Conservation (phyloP, 139 green algal genomes). For the Penium margaritaceum region DNA sequence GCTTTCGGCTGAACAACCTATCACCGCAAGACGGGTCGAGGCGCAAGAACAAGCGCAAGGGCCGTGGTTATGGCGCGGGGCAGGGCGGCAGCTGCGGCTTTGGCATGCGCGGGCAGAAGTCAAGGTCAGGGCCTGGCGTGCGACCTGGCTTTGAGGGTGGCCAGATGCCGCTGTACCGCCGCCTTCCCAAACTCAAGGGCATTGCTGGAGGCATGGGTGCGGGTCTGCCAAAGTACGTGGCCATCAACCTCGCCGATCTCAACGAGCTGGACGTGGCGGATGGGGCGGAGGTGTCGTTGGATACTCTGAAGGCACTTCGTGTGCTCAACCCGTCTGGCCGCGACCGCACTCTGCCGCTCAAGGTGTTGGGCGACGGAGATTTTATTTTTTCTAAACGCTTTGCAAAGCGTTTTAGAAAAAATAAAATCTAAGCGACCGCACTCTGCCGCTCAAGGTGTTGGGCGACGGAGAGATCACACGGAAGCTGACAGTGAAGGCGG, state of each 20-base stretch:
- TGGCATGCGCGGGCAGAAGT: slow-evolving; percentile 94
- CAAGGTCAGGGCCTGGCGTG: slow-evolving; percentile 68
- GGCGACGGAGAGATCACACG: too few relatives aligned
- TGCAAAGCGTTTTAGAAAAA: too few relatives aligned
- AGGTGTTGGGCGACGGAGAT: too few relatives aligned
- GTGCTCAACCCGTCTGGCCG: slow-evolving; percentile 71
- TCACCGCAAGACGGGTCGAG: slow-evolving; percentile 70
- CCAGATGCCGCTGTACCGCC: slow-evolving; percentile 90
- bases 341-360: slow-evolving; percentile 76
- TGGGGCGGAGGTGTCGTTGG: slow-evolving; percentile 72
- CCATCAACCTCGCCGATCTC: slow-evolving; percentile 82
- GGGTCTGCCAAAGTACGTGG: slow-evolving; percentile 75
- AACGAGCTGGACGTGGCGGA: slow-evolving; percentile 61
- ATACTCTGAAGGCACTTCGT: slow-evolving; percentile 68
- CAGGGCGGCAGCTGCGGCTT: slow-evolving; percentile 90
- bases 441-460: too few relatives aligned
- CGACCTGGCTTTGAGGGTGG: slow-evolving; percentile 93
- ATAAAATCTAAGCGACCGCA: too few relatives aligned
- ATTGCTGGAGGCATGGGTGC: slow-evolving; percentile 93
- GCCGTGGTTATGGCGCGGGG: slow-evolving; percentile 80
- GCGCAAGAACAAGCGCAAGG: slow-evolving; percentile 73
- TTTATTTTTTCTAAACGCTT: too few relatives aligned
- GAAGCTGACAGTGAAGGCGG: too few relatives aligned
- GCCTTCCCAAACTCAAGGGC: slow-evolving; percentile 89
- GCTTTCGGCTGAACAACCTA: slow-evolving; percentile 83